phyloP scores from a whole-genome alignment of 1,284 basidiomycete genomes.

The Ceratobasidium sp. region DNA sequence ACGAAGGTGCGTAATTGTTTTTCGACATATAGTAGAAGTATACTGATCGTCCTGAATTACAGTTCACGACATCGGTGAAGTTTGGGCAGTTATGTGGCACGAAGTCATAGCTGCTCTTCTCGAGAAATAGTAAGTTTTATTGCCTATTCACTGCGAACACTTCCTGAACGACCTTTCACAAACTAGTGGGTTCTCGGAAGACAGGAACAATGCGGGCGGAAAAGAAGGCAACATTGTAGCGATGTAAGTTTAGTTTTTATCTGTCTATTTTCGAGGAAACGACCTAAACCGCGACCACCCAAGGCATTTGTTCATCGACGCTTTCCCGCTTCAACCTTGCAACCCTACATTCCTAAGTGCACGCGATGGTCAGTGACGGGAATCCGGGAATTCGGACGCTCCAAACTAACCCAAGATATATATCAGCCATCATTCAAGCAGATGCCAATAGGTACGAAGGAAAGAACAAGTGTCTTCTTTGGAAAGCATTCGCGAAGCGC shows the following conservation, averaged over 20 bases:
- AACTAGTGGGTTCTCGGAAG: no score
- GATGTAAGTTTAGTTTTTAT: neutral
- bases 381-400: no score
- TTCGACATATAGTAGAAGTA: neutral
- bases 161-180: no score
- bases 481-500: slow-evolving; percentile 47
- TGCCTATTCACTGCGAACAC: no score
- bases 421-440: slow-evolving; percentile 47
- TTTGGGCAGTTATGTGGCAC: slow-evolving; percentile 42
- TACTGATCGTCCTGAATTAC: neutral
- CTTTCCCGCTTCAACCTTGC: slow-evolving; percentile 47
- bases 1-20: slow-evolving; percentile 19
- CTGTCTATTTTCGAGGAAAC: no score
- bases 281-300: no score
- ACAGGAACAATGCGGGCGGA: no score
- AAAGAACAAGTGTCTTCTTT: slow-evolving; percentile 47
- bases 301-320: no score
- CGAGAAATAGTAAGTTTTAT: slow-evolving; percentile 21
- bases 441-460: slow-evolving; percentile 47
- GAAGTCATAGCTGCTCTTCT: slow-evolving; percentile 39
- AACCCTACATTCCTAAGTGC: slow-evolving; percentile 45
- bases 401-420: no score
- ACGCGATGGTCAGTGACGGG: no score
- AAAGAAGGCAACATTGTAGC: slow-evolving; percentile 5
- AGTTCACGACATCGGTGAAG: slow-evolving; percentile 45